Base-by-base conservation (phyloP, 2,329 filamentous ascomycete species). In the Phyllosticta citrichinensis region DNA sequence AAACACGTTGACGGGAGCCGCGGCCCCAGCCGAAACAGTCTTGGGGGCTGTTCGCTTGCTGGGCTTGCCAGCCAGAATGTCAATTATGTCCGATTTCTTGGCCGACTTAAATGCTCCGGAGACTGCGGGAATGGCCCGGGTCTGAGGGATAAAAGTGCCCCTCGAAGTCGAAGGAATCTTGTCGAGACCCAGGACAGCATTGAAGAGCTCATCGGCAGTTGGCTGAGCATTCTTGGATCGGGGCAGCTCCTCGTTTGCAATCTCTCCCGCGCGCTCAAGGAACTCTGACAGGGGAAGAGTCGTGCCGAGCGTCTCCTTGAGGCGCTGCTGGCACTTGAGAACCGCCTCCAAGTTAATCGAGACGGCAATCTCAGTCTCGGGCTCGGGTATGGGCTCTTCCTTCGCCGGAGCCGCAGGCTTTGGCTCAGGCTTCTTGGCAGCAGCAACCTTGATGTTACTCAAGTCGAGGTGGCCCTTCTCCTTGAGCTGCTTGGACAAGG, bases 231-330 rank as follows among this genome's bases (percentile, higher is more conserved):
- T 78, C 63, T 84, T 80, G 5, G 85, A 83, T 27, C 82, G 78
- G 2, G 93, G 93, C 8, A 97, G 83, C 54, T 88, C 85, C 64
- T 94, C 87, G 75, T 97, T 97, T 63, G 94, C 94, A 25, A 96
- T 77, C 68, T 94, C 87, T 51, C 89, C 83, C 51, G 94, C 94
- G 59, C 91, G 87, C 60, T 86, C 82, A 71, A 99, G 85, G 77
- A 97, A 96, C 12, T 88, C 91, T 2, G 89, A 90, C 5, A 97
- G 79, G 14, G 93, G 91, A 55, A 97, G 79, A 70, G 86, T 88
- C 62, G 93, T 85, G 63, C 90, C 91, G 25, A 97, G 81, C 4
- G 84, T 86, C 60, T 86, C 79, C 68, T 92, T 82, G 66, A 97
- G 84, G 71, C 88, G 87, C 75, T 86, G 85, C 79, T 97, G 92